A percentile compares a stretch with the other conserved stretches of the same genome.
phyloP scores from a whole-genome alignment of 441 rosid genomes.

The Populus trichocarpa region DNA sequence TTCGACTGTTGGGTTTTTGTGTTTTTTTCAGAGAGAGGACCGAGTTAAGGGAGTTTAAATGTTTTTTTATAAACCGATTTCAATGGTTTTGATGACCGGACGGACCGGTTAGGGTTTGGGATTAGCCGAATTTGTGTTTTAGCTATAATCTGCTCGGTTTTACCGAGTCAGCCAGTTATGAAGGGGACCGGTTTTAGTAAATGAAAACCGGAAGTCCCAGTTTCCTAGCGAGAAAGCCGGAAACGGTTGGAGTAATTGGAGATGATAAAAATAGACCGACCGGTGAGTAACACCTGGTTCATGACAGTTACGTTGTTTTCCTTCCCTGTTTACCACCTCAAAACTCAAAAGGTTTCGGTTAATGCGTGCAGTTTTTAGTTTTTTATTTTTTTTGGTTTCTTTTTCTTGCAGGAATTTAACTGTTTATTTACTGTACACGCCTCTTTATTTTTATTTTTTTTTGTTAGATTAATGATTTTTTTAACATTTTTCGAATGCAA shows the following conservation, averaged over 20 bases:
- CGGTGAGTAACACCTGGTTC: constrained; percentile 22
- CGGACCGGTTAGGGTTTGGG: constrained; percentile 44
- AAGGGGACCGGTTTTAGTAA: constrained; percentile 28
- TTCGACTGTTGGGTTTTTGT: neutral
- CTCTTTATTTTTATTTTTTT: too few relatives aligned
- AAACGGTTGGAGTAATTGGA: constrained; percentile 9
- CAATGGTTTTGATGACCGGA: constrained; percentile 32
- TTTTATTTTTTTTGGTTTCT: too few relatives aligned
- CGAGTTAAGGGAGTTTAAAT: constrained; percentile 1
- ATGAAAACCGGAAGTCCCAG: constrained; percentile 28
- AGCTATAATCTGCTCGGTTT: constrained; percentile 11
- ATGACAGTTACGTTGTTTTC: constrained; percentile 8
- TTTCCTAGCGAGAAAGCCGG: constrained; percentile 18
- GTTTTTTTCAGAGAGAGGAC: neutral
- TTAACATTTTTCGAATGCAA: too few relatives aligned
- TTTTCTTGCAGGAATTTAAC: too few relatives aligned
- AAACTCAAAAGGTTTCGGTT: neutral
- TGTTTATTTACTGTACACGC: too few relatives aligned
- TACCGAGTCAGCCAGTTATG: constrained; percentile 32
- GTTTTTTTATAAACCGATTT: constrained; percentile 24
- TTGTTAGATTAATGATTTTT: too few relatives aligned
- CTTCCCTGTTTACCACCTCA: neutral
- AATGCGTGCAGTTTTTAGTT: neutral
- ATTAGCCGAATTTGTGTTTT: constrained; percentile 20
- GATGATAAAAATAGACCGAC: constrained; percentile 3